A percentile compares a stretch with the other conserved stretches of the same genome.
These are phyloP conservation scores for Barnettozyma wickerhamii DNA, from an alignment of 805 yeast species.

Conservation along the genomic window DNA sequence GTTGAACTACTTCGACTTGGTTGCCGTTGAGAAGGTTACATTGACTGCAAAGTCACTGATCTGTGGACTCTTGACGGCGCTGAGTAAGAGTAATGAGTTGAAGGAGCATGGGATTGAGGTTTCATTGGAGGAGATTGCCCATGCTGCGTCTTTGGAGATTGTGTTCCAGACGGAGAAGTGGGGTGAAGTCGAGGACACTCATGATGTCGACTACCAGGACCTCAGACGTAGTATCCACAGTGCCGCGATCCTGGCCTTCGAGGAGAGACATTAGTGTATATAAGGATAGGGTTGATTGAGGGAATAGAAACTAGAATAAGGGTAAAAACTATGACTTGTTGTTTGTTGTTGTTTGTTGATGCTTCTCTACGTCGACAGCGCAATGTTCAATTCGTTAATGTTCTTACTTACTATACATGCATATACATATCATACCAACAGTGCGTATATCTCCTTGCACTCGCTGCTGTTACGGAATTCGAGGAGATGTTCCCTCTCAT, in stretches of 20 bases:
- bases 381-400: too few relatives aligned
- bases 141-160: conserved; percentile 75
- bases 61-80: conserved; percentile 67
- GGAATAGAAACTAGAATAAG: too few relatives aligned
- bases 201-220: conserved; percentile 94
- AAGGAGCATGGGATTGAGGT: conserved; percentile 39
- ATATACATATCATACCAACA: too few relatives aligned
- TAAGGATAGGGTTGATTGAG: too few relatives aligned
- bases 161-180: conserved; percentile 82
- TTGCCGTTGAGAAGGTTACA: conserved; percentile 88
- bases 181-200: conserved; percentile 99
- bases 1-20: conserved; percentile 71
- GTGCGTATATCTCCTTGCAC: conserved; percentile 20
- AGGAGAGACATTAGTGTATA: conserved; percentile 10
- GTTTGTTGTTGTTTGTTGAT: too few relatives aligned
- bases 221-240: conserved; percentile 76
- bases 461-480: conserved; percentile 21
- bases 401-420: too few relatives aligned
- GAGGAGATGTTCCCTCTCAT: conserved; percentile 17
- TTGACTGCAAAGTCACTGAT: conserved; percentile 82
- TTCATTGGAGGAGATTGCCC: conserved; percentile 66
- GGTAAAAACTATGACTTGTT: too few relatives aligned
- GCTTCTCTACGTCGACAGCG: too few relatives aligned
- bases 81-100: conserved; percentile 36
- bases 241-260: conserved; percentile 58